These are phyloP conservation scores for Pythium phragmiticola DNA, from an alignment of 352 stramenopile genomes.

Conservation along the genomic window DNA sequence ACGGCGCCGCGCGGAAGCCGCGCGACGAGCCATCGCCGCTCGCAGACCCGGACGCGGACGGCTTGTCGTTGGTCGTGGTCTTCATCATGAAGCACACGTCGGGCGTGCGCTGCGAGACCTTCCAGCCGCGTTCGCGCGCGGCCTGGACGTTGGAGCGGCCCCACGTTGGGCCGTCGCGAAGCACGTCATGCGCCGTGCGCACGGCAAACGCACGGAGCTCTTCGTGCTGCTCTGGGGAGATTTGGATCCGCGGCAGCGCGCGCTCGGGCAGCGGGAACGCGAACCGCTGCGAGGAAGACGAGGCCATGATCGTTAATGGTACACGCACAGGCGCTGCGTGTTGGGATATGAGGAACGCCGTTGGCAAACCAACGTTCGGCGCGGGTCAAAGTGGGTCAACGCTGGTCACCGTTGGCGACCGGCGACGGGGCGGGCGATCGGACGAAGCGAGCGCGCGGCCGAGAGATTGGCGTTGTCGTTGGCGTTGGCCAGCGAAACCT, in stretches of 20 bases:
- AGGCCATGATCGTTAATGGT: slow-evolving; percentile 6
- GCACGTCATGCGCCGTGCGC: slow-evolving; percentile 42
- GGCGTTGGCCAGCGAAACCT: too few relatives aligned
- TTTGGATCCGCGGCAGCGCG: slow-evolving; percentile 44
- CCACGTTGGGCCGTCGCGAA: slow-evolving; percentile 66
- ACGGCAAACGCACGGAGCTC: slow-evolving; percentile 61
- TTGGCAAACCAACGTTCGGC: not conserved
- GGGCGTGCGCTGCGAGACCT: slow-evolving; percentile 42
- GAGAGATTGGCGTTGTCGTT: too few relatives aligned
- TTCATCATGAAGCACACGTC: slow-evolving; percentile 62
- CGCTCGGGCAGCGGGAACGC: slow-evolving; percentile 54
- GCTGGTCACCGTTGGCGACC: too few relatives aligned
- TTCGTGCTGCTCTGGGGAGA: slow-evolving; percentile 55
- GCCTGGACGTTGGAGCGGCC: slow-evolving; percentile 53
- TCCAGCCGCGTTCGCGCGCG: slow-evolving; percentile 51
- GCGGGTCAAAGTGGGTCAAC: too few relatives aligned
- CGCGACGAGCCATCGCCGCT: not conserved
- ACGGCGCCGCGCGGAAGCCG: not conserved
- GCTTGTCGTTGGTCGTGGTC: slow-evolving; percentile 33
- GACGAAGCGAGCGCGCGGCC: too few relatives aligned
- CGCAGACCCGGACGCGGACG: slow-evolving; percentile 1
- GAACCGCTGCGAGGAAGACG: slow-evolving; percentile 18
- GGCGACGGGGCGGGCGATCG: too few relatives aligned
- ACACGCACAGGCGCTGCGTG: not conserved
- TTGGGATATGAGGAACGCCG: not conserved